These are phyloP conservation scores for Metarhizium robertsii DNA, from an alignment of 2,329 filamentous ascomycete species.

Conservation along the genomic window DNA sequence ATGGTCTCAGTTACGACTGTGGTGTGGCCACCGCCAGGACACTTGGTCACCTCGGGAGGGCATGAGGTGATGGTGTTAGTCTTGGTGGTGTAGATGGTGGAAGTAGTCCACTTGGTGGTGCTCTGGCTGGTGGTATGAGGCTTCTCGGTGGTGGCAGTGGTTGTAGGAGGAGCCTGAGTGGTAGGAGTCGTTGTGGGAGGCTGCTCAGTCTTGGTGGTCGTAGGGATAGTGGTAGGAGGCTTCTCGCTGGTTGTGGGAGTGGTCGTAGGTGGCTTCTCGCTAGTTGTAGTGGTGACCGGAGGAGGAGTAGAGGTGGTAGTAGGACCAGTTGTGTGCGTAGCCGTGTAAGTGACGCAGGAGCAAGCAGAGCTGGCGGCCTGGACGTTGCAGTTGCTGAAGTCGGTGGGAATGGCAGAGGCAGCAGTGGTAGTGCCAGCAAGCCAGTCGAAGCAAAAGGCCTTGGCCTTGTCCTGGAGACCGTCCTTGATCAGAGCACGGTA, in stretches of 20 bases:
- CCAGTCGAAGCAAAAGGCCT: conserved; percentile 23
- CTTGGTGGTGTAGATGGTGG: conserved; percentile 21
- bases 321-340: conserved; percentile 15
- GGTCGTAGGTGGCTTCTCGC: neutral
- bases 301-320: conserved; percentile 7
- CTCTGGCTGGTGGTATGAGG: conserved; percentile 6
- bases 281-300: conserved; percentile 4
- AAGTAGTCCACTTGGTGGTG: conserved; percentile 17
- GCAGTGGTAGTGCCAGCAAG: conserved; percentile 20
- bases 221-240: conserved; percentile 6
- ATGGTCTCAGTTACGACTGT: conserved; percentile 19
- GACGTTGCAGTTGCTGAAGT: conserved; percentile 21
- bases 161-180: conserved; percentile 4
- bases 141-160: conserved; percentile 2
- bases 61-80: conserved; percentile 20
- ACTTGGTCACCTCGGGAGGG: conserved; percentile 19
- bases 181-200: conserved; percentile 6
- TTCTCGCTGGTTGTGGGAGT: conserved; percentile 4
- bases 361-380: conserved; percentile 22
- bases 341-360: conserved; percentile 27
- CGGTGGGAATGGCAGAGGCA: conserved; percentile 17
- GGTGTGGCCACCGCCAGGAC: conserved; percentile 17
- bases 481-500: conserved; percentile 25
- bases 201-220: conserved; percentile 5
- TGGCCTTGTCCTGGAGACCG: conserved; percentile 19